Base-by-base conservation (phyloP, 1,284 basidiomycete genomes). In the Apiotrichum siamense region DNA sequence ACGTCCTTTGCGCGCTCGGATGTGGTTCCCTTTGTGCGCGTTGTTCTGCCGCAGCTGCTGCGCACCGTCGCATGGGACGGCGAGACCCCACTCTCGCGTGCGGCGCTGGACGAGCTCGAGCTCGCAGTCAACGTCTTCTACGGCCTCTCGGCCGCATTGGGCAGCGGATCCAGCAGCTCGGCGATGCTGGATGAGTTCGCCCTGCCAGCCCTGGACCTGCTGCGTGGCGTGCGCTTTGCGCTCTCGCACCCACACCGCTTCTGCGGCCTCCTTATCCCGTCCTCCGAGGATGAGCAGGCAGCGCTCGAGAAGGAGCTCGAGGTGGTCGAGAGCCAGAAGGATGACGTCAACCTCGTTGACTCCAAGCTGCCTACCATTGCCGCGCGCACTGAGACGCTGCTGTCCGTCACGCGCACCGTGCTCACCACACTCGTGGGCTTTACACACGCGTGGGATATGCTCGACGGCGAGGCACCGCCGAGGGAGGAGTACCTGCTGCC, bases 231-330 rank as follows among this genome's bases (percentile, higher is more conserved):
- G 50, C 90, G 90, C 66, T 91, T 92, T 62, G 87, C 89, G 0
- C 78, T 94, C 47, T 86, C 88, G 1, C 92, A 96, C 73, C 91
- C 93, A 7, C 86, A 90, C 61, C 85, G 89, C 60, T 80, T 96
- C 20, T 81, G 84, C 0, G 84, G 83, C 51, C 76, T 90, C 35
- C 77, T 94, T 54, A 88, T 92, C 55, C 85, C 88, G 3, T 77
- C 86, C n/a, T 85, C 85, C 0, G 68, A 79, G 2, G 86, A 86
- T n/a, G 48, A 47, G 44, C 79, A 83, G 35, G 67, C 73, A 0
- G 55, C 55, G 26, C 60, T 76, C 37, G 67, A 74, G 25, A 78
- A 79, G 56, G 88, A 89, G 67, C 81, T 82, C 50, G 83, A 83
- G 50, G 58, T 58, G 24, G 64, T 78, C 2, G 80, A 80, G 33